phyloP scores from a whole-genome alignment of 1,284 basidiomycete species.

The Paramarasmius palmivorus region DNA sequence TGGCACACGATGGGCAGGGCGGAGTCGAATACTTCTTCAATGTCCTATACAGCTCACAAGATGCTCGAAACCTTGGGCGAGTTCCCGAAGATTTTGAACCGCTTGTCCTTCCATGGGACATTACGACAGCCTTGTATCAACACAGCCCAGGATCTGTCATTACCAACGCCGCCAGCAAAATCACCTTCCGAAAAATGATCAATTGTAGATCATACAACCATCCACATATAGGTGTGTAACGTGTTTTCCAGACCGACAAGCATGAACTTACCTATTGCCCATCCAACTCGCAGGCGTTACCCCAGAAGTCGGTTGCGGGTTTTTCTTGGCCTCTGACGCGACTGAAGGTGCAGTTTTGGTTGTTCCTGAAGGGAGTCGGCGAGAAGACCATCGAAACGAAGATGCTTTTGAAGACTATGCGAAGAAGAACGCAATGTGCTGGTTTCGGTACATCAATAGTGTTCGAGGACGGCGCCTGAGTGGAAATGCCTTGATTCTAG shows the following conservation, averaged over 20 bases:
- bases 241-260: no score
- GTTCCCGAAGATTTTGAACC: neutral
- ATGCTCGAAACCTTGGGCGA: neutral
- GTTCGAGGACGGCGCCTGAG: neutral
- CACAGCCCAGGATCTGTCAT: no score
- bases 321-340: neutral
- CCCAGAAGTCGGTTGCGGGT: neutral
- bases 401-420: constrained; percentile 2
- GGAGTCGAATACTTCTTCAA: neutral
- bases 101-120: neutral
- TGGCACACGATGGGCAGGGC: neutral
- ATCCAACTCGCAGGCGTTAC: neutral
- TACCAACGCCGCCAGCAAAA: no score
- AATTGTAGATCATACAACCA: no score
- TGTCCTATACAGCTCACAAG: neutral
- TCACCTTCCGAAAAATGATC: no score
- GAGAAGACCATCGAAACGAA: constrained; percentile 3
- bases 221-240: no score
- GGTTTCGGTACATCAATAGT: constrained; percentile 6
- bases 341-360: constrained; percentile 10
- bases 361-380: constrained; percentile 3
- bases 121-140: no score
- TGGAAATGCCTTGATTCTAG: constrained; percentile 5
- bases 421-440: neutral
- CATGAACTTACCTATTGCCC: no score